These are phyloP conservation scores for Starmerella asiatica DNA, from an alignment of 805 yeast species.

Conservation along the genomic window DNA sequence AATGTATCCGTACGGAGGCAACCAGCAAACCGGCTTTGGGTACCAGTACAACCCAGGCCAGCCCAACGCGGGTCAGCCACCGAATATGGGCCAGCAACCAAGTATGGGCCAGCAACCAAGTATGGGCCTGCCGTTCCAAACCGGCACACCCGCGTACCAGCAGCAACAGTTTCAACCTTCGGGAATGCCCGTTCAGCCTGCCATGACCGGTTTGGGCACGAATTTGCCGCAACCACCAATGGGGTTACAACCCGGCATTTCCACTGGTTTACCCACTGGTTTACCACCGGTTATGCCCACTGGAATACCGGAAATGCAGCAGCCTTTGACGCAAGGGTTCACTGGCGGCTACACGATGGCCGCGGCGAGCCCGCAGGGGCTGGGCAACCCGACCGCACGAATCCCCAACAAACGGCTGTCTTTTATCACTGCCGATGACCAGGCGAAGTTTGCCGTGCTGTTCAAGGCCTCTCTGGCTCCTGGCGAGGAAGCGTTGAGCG, in stretches of 20 bases:
- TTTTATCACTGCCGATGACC: slow-evolving; percentile 75
- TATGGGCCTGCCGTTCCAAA: background rate
- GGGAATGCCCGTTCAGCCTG: too few relatives aligned
- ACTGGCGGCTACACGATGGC: slow-evolving; percentile 6
- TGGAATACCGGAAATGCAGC: slow-evolving; percentile 1
- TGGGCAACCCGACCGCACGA: slow-evolving; percentile 23
- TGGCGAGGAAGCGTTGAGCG: slow-evolving; percentile 44
- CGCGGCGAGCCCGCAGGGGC: slow-evolving; percentile 19
- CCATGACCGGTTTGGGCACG: too few relatives aligned
- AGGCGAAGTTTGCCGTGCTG: slow-evolving; percentile 69
- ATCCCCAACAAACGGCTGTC: slow-evolving; percentile 50
- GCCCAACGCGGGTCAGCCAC: slow-evolving; percentile 3
- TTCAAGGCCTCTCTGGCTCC: slow-evolving; percentile 59
- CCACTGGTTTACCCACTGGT: background rate
- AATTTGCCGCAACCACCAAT: too few relatives aligned
- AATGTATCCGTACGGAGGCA: slow-evolving; percentile 17
- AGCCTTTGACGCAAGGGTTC: slow-evolving; percentile 7
- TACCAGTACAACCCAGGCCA: slow-evolving; percentile 12
- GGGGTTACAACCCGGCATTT: too few relatives aligned
- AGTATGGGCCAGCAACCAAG: background rate
- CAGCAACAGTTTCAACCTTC: too few relatives aligned
- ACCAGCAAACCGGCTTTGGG: slow-evolving; percentile 12
- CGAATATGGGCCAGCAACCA: background rate
- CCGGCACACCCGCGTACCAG: background rate
- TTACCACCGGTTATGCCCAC: background rate